phyloP scores from a whole-genome alignment of 2,329 filamentous ascomycete species.

The Venturia nashicola region DNA sequence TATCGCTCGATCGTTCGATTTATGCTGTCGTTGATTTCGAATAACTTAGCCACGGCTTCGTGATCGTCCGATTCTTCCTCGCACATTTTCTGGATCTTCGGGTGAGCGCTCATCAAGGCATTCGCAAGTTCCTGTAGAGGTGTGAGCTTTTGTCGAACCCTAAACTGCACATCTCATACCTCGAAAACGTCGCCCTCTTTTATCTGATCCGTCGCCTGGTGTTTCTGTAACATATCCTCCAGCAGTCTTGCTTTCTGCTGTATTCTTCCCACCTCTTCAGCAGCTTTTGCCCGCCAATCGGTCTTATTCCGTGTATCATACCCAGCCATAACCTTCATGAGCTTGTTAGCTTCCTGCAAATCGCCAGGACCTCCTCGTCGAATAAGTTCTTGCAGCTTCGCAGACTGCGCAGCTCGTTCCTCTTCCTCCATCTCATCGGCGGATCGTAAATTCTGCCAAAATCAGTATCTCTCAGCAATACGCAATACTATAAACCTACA shows the following conservation, averaged over 20 bases:
- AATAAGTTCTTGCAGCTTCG: conserved; percentile 96
- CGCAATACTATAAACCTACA: conserved; percentile 44
- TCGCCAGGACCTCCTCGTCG: conserved; percentile 84
- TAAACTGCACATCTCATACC: conserved; percentile 24
- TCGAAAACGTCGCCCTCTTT: conserved; percentile 57
- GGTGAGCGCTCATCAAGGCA: conserved; percentile 82
- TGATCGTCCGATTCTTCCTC: conserved; percentile 96
- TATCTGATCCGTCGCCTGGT: conserved; percentile 70
- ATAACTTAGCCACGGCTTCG: conserved; percentile 85
- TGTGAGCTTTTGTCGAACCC: conserved; percentile 8
- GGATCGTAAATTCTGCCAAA: conserved; percentile 71
- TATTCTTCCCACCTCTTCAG: conserved; percentile 86
- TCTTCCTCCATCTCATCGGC: conserved; percentile 98
- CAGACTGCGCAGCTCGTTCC: conserved; percentile 85
- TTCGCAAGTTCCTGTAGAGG: conserved; percentile 62
- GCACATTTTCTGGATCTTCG: conserved; percentile 99
- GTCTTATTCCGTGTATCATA: conserved; percentile 94
- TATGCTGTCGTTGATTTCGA: conserved; percentile 99
- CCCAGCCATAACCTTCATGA: conserved; percentile 99
- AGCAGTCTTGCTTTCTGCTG: conserved; percentile 88
- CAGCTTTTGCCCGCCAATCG: conserved; percentile 94
- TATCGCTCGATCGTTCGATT: conserved; percentile 92
- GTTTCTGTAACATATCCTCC: conserved; percentile 82
- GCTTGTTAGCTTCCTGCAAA: conserved; percentile 86
- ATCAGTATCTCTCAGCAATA: background rate